phyloP scores from a whole-genome alignment of 352 stramenopile species.

The Globisporangium apiculatum region DNA sequence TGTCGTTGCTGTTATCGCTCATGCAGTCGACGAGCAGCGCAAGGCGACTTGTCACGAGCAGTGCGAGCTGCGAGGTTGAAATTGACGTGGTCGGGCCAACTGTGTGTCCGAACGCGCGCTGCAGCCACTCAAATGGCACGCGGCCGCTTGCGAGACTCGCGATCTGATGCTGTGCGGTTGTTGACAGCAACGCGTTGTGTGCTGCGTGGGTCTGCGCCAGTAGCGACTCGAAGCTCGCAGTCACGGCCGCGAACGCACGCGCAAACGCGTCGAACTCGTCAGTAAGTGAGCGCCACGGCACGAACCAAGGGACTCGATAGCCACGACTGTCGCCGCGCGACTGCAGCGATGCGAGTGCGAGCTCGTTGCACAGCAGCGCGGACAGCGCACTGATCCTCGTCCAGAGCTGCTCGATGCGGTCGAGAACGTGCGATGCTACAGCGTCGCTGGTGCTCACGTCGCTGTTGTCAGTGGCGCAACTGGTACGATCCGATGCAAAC shows the following conservation, averaged over 20 bases:
- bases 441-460: no score
- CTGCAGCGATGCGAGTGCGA: not conserved
- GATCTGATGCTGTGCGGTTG: constrained; percentile 9
- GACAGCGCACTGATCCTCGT: not conserved
- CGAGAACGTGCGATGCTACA: no score
- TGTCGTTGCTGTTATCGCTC: not conserved
- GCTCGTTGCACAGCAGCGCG: not conserved
- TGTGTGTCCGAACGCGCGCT: constrained; percentile 8
- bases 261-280: constrained; percentile 10
- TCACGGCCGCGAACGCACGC: constrained; percentile 2
- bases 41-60: constrained; percentile 10
- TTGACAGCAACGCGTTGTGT: not conserved
- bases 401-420: not conserved
- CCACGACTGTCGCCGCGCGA: not conserved
- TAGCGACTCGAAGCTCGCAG: constrained; percentile 5
- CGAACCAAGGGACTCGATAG: not conserved
- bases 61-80: constrained; percentile 8
- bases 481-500: no score
- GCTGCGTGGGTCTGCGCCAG: not conserved
- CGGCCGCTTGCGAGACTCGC: constrained; percentile 7
- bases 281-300: constrained; percentile 6
- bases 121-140: constrained; percentile 14
- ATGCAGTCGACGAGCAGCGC: constrained; percentile 4
- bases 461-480: no score
- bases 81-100: constrained; percentile 7